Evolutionary conservation across 2,329 filamentous ascomycete species (phyloP).

Genomic region (Trichoderma arundinaceum): DNA sequence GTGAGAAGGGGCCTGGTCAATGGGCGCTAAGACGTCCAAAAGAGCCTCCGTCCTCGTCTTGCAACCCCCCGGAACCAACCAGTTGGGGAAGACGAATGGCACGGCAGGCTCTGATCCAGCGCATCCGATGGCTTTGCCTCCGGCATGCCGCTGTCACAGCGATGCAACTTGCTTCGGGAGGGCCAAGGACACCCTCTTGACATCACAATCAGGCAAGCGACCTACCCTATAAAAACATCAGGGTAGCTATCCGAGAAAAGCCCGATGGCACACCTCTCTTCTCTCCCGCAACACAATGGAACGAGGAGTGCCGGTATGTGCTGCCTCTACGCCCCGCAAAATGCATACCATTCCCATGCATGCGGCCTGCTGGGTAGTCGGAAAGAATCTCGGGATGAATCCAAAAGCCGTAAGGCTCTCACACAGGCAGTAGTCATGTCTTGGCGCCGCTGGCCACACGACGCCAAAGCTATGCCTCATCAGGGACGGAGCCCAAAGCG

Average conservation of each 20-base stretch:
- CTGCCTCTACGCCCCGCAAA: not conserved
- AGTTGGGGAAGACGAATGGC: slow-evolving; percentile 3
- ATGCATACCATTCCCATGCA: slow-evolving; percentile 4
- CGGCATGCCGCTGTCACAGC: not conserved
- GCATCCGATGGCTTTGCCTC: slow-evolving; percentile 7
- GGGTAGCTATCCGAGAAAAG: not conserved
- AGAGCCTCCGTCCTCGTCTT: too few relatives aligned
- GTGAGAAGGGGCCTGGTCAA: too few relatives aligned
- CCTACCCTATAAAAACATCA: slow-evolving; percentile 4
- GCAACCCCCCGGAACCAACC: not conserved
- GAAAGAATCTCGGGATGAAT: slow-evolving; percentile 17
- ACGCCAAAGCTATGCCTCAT: slow-evolving; percentile 4
- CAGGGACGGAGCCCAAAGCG: not conserved
- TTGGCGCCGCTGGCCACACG: too few relatives aligned
- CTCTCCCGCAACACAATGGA: too few relatives aligned
- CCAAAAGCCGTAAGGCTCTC: not conserved
- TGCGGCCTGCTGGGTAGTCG: not conserved
- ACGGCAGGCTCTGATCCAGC: not conserved
- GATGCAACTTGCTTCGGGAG: not conserved
- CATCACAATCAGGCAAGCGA: not conserved
- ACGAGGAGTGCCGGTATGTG: too few relatives aligned
- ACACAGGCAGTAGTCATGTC: not conserved
- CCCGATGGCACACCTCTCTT: too few relatives aligned
- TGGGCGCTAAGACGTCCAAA: too few relatives aligned
- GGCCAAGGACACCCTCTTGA: too few relatives aligned